phyloP scores from a whole-genome alignment of 2,329 filamentous ascomycete species.

The Samsoniella hepiali region DNA sequence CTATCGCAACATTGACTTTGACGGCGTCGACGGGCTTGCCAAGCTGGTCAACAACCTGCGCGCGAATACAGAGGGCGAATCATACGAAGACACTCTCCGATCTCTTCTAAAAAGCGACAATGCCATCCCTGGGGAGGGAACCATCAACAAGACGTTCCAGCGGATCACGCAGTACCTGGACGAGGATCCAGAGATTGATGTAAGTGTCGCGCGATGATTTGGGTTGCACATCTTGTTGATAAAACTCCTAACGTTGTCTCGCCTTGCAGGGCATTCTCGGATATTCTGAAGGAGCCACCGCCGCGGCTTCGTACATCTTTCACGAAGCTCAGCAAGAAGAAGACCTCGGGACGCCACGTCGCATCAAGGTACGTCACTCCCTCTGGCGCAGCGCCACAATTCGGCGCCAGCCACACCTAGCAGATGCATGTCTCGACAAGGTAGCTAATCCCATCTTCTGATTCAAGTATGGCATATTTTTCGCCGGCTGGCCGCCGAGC shows the following conservation, averaged over 20 bases:
- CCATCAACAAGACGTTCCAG: constrained; percentile 22
- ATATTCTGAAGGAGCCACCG: constrained; percentile 58
- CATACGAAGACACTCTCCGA: constrained; percentile 54
- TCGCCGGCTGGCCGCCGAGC: constrained; percentile 53
- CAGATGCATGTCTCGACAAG: neutral
- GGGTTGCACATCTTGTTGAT: neutral
- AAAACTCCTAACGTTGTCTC: neutral
- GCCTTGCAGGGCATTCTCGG: constrained; percentile 48
- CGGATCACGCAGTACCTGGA: constrained; percentile 43
- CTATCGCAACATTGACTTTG: constrained; percentile 52
- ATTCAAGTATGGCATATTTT: constrained; percentile 47
- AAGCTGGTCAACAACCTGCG: constrained; percentile 50
- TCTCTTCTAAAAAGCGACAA: constrained; percentile 39
- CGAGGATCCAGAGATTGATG: constrained; percentile 32
- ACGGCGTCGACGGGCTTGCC: constrained; percentile 41
- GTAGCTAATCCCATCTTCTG: neutral
- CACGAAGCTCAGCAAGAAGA: constrained; percentile 43
- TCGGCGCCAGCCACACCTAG: neutral
- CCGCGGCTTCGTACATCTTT: constrained; percentile 51
- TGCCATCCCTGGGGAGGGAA: constrained; percentile 18
- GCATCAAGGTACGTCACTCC: constrained; percentile 32
- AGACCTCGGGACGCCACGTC: constrained; percentile 31
- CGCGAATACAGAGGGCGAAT: constrained; percentile 50
- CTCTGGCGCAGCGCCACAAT: neutral
- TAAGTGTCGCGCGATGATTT: neutral